Evolutionary conservation across 768 basidiomycete species (phyloP).

Genomic region (Tricholoma hemisulphureum): DNA sequence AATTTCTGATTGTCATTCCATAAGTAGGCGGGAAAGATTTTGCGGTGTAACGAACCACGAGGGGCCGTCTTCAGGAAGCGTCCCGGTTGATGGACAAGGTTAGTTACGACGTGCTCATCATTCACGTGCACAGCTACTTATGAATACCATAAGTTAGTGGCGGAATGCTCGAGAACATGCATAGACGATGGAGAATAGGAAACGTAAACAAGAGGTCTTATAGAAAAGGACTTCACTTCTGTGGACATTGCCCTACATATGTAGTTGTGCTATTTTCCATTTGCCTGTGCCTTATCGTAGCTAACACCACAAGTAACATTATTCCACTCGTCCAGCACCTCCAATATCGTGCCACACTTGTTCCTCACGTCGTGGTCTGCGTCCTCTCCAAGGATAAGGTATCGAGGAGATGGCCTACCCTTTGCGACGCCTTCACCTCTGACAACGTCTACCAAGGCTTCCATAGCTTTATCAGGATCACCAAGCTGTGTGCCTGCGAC

Average conservation of each 20-base stretch:
- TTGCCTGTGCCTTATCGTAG: constrained; percentile 27
- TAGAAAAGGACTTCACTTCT: too few relatives aligned
- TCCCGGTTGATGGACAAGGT: background rate
- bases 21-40: constrained; percentile 37
- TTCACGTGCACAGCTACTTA: background rate
- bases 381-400: constrained; percentile 52
- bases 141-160: background rate
- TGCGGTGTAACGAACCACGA: constrained; percentile 54
- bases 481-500: constrained; percentile 49
- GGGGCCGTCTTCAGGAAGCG: constrained; percentile 48
- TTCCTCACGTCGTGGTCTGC: constrained; percentile 49
- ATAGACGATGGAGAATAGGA: background rate
- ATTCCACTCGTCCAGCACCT: constrained; percentile 53
- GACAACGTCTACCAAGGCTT: constrained; percentile 45
- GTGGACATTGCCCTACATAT: too few relatives aligned
- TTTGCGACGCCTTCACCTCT: constrained; percentile 51
- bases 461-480: constrained; percentile 60
- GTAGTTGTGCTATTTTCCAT: too few relatives aligned
- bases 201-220: background rate
- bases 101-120: background rate
- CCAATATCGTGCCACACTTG: constrained; percentile 46
- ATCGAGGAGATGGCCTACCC: constrained; percentile 46
- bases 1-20: background rate
- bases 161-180: background rate
- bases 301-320: constrained; percentile 47